Percentiles rank a stretch among this genome's conserved stretches.
Evolutionary conservation across 805 yeast species (phyloP).

Genomic region (Candida alai): DNA sequence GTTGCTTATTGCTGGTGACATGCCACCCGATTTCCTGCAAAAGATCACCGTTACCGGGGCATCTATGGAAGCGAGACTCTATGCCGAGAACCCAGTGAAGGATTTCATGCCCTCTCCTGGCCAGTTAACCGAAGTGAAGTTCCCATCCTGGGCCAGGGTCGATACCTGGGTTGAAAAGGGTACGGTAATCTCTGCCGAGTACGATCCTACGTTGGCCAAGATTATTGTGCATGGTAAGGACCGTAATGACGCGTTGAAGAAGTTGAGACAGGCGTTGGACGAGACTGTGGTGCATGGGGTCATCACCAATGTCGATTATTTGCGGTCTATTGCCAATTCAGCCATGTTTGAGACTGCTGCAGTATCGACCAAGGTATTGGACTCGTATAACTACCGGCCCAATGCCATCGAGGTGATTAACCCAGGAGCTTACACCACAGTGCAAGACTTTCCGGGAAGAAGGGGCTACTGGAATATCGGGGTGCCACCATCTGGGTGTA

Average conservation of each 20-base stretch:
- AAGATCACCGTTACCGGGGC: constrained; percentile 71
- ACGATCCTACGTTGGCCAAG: constrained; percentile 94
- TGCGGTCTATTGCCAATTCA: constrained; percentile 80
- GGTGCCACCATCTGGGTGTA: constrained; percentile 98
- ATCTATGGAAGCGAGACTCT: constrained; percentile 93
- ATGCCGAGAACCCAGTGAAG: constrained; percentile 95
- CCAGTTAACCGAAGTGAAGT: constrained; percentile 75
- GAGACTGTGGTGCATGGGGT: constrained; percentile 90
- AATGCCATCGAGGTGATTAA: constrained; percentile 77
- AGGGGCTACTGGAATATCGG: constrained; percentile 85
- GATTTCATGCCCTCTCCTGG: constrained; percentile 97
- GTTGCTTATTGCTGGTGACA: constrained; percentile 86
- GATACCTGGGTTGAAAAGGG: constrained; percentile 95
- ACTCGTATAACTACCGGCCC: constrained; percentile 73
- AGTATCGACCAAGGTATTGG: constrained; percentile 85
- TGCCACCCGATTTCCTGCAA: constrained; percentile 72
- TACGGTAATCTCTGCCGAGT: constrained; percentile 83
- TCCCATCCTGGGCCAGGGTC: constrained; percentile 89
- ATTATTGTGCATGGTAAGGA: constrained; percentile 92
- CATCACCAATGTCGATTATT: constrained; percentile 83
- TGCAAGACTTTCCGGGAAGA: constrained; percentile 97
- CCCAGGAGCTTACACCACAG: constrained; percentile 80
- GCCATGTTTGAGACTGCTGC: constrained; percentile 78
- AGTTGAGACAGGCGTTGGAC: constrained; percentile 74
- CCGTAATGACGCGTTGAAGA: constrained; percentile 76